phyloP scores from a whole-genome alignment of 306 rosid species.

The Rubus parviflorus region DNA sequence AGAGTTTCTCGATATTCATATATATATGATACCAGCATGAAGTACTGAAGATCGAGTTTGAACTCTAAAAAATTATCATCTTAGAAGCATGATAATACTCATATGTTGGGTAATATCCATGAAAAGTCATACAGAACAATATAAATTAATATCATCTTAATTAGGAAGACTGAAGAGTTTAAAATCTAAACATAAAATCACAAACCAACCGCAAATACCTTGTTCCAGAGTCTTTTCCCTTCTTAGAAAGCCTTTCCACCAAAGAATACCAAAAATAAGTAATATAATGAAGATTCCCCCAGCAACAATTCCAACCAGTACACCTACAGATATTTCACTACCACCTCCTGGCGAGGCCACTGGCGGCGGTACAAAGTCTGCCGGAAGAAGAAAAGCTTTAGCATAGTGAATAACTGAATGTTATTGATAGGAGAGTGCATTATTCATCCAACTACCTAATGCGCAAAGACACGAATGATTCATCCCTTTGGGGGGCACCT shows the following conservation, averaged over 20 bases:
- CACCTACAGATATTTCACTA: slow-evolving; percentile 19
- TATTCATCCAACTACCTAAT: background rate
- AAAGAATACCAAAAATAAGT: slow-evolving; percentile 25
- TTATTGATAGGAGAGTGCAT: background rate
- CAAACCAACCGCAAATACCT: slow-evolving; percentile 24
- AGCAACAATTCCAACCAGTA: slow-evolving; percentile 31
- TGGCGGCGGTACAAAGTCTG: slow-evolving; percentile 22
- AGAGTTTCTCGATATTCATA: background rate
- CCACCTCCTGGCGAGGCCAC: background rate
- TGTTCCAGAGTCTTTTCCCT: slow-evolving; percentile 21
- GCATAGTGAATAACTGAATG: background rate
- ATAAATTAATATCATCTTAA: background rate
- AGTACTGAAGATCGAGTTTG: background rate
- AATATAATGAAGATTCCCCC: slow-evolving; percentile 23
- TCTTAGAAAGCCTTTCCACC: slow-evolving; percentile 28
- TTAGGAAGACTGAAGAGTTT: background rate
- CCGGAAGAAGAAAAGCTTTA: background rate
- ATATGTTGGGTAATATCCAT: background rate
- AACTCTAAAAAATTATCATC: too few species aligned
- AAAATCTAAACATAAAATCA: background rate
- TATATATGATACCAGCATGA: background rate
- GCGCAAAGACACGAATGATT: background rate
- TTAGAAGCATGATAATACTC: background rate
- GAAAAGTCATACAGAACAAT: background rate
- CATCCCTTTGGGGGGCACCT: background rate